Percentiles rank a stretch among this genome's conserved stretches.
Conservation (phyloP, 1,139 yeast species). For the Hyphopichia burtonii region DNA sequence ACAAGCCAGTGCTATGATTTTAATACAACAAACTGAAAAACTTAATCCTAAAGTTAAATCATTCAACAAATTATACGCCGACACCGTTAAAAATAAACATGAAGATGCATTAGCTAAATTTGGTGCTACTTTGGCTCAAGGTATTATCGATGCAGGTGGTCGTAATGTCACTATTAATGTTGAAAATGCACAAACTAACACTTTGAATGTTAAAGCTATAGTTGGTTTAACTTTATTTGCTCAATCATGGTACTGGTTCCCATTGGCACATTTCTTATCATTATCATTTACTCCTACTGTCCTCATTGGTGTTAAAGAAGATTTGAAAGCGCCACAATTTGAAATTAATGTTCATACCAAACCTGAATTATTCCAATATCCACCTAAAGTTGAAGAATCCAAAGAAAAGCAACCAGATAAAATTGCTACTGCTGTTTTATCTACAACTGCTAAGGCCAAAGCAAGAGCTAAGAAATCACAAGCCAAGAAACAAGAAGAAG, state of each 20-base stretch:
- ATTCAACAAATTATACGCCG: constrained; percentile 71
- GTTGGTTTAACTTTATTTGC: constrained; percentile 88
- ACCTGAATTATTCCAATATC: constrained; percentile 80
- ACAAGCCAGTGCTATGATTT: constrained; percentile 87
- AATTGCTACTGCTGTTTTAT: constrained; percentile 87
- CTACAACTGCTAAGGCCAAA: constrained; percentile 90
- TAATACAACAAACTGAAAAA: constrained; percentile 90
- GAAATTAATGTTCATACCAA: constrained; percentile 79
- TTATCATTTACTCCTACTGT: constrained; percentile 93
- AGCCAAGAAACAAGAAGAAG: constrained; percentile 50
- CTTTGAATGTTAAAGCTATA: constrained; percentile 85
- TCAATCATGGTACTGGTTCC: constrained; percentile 99
- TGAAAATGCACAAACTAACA: constrained; percentile 88
- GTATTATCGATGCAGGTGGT: constrained; percentile 98
- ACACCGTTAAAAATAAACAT: constrained; percentile 78
- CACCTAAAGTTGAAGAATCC: constrained; percentile 81
- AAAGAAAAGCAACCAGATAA: constrained; percentile 86
- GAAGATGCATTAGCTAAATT: constrained; percentile 97
- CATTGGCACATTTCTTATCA: constrained; percentile 88
- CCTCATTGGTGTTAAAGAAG: constrained; percentile 81
- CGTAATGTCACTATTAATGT: constrained; percentile 93
- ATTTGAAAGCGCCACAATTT: constrained; percentile 84
- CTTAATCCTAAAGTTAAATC: constrained; percentile 77
- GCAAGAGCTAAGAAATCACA: constrained; percentile 83
- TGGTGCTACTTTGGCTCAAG: constrained; percentile 97